Base-by-base conservation (phyloP, 2,329 filamentous ascomycete species). In the Leptodontidium sp. region DNA sequence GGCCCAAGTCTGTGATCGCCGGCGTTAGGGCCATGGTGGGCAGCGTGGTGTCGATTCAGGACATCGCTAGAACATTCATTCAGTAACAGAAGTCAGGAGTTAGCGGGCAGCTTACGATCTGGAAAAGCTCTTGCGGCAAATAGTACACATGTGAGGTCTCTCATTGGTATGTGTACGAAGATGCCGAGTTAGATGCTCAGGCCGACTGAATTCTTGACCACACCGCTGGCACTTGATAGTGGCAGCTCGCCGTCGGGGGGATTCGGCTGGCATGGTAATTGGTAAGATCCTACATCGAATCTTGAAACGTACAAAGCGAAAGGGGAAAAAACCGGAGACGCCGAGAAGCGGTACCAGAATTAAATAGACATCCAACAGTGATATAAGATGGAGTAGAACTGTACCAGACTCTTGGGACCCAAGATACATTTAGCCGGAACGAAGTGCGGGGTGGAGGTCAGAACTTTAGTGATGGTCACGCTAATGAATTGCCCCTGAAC, bases 151-250 rank as follows among this genome's bases (percentile, higher is more conserved):
- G 7, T 63, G 21, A 24, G 61, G 61, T 15, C 21, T 63, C 29
- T 63, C 61, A 35, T 63, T 63, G 9, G 61, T 63, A 63, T 63
- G 61, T 12, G 61, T 63, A n/a, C 61, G 61, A 40, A 63, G 45
- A 32, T 63, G 61, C n/a, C 61, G 40, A 17, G 61, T 63, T 17
- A 63, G 47, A 52, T 63, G 61, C 21, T 63, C 61, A 35, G 61
- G n/a, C 17, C 61, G 61, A 26, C 45, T 50, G 29, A 63, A 63
- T 6, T 49, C 45, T 40, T 63, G 45, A 24, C 15, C n/a, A 26
- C 61, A 63, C 9, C 35, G 32, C 35, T 21, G 32, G 35, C 55
- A 58, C 43, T 58, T 58, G 55, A 58, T 32, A 15, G 35, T 43
- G n/a, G 32, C 4, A 6, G 32, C n/a, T 58, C 55, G 55, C 7